Base-by-base conservation (phyloP, 2,329 filamentous ascomycete species). In the Talaromyces sp. region DNA sequence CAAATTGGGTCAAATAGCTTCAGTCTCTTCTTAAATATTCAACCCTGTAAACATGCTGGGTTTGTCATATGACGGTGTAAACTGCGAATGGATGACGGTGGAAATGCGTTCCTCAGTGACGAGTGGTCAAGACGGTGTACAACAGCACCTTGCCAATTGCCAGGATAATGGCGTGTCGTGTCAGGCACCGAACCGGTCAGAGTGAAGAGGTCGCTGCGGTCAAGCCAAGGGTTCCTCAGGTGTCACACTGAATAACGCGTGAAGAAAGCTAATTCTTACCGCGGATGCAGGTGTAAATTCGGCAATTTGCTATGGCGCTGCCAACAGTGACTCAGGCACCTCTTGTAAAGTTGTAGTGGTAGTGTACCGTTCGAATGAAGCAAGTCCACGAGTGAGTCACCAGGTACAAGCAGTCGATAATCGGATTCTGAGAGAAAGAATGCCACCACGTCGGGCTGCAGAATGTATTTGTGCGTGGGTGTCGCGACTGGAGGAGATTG, bases 261-360 rank as follows among this genome's bases (percentile, higher is more conserved):
- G n/a, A 45, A 57, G 41, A 56, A 57, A 31, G 56, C 39, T 56
- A 33, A 56, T 43, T 31, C 35, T 52, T 31, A 56, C 47, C 15
- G 56, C 81, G 77, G 3, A 80, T 76, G 62, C 77, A 81, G 47
- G 81, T 78, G 54, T 79, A 76, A 50, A 65, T 78, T 74, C 19
- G 22, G 13, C 19, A 39, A 59, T 43, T 31, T 27, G 56, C 11
- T 39, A 33, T 27, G 5, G 79, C 79, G 62, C 80, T 80, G n/a
- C 81, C 79, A 71, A 81, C 52, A 22, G 52, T 13, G 50, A 54
- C 50, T 54, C 31, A 56, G 33, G 50, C 50, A 54, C 50, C n/a
- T 7, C 50, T 56, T 19, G 52, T 15, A 33, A 19, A 22, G 10
- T 2, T 37, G 52, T 56, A 35, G 52, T 56, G 19, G 33, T 22